Evolutionary conservation across 371 early-diverging fungal species (phyloP).

Genomic region (Mucor velutinosus): DNA sequence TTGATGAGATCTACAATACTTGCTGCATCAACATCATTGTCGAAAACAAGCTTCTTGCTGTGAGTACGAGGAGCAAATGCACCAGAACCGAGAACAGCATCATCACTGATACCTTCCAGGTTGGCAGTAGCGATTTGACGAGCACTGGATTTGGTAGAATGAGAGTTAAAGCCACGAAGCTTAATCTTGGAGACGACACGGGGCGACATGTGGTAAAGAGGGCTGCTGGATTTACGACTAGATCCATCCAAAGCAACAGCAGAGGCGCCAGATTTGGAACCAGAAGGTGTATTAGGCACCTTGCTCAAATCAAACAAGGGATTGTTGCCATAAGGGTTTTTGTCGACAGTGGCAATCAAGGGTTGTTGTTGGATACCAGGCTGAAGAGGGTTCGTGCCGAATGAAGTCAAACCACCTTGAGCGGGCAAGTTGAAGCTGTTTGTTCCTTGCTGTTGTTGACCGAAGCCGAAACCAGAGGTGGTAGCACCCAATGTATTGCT

Average conservation of each 20-base stretch:
- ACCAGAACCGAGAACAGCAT: slow-evolving; percentile 67
- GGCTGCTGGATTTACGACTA: slow-evolving; percentile 50
- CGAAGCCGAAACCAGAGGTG: slow-evolving; percentile 28
- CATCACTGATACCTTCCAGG: slow-evolving; percentile 63
- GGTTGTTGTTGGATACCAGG: slow-evolving; percentile 46
- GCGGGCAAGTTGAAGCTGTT: slow-evolving; percentile 44
- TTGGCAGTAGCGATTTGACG: slow-evolving; percentile 12
- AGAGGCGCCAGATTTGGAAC: slow-evolving; percentile 46
- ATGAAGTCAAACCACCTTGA: slow-evolving; percentile 45
- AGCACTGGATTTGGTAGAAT: slow-evolving; percentile 27
- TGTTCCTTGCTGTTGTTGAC: slow-evolving; percentile 26
- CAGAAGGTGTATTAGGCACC: slow-evolving; percentile 5
- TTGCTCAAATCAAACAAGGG: slow-evolving; percentile 70
- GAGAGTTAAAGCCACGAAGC: slow-evolving; percentile 63
- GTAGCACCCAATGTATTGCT: slow-evolving; percentile 12
- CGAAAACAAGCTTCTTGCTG: slow-evolving; percentile 71
- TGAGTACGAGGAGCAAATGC: slow-evolving; percentile 74
- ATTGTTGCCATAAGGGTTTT: slow-evolving; percentile 83
- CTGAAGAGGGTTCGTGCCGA: slow-evolving; percentile 41
- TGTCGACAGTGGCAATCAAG: slow-evolving; percentile 77
- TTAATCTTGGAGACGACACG: slow-evolving; percentile 69
- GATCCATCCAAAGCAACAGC: slow-evolving; percentile 51
- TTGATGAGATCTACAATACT: slow-evolving; percentile 29
- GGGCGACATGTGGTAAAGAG: slow-evolving; percentile 69
- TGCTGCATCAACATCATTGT: slow-evolving; percentile 31